Evolutionary conservation across 108 stramenopile species (phyloP).

Genomic region (Pseudonitzschia multiseries): DNA sequence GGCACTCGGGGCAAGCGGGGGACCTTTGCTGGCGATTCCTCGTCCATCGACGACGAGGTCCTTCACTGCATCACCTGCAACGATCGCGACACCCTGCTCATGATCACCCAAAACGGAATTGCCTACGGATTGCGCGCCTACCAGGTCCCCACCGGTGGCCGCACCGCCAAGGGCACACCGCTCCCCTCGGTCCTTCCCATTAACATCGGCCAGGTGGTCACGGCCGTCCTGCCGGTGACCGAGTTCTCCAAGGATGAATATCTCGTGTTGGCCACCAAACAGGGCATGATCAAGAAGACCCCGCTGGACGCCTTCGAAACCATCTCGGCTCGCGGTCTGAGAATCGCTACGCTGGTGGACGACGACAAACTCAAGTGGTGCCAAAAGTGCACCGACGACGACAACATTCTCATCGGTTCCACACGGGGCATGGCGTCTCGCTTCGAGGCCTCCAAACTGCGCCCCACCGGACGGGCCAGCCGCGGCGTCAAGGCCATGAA

Average conservation of each 20-base stretch:
- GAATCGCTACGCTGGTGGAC: conserved; percentile 78
- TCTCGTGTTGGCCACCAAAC: conserved; percentile 90
- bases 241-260: conserved; percentile 74
- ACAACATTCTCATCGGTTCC: conserved; percentile 86
- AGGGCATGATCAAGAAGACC: conserved; percentile 93
- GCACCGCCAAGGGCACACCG: conserved; percentile 81
- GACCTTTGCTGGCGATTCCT: conserved; percentile 48
- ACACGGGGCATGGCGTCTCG: conserved; percentile 76
- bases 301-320: conserved; percentile 90
- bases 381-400: conserved; percentile 71
- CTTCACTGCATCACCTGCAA: conserved; percentile 94
- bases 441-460: conserved; percentile 66
- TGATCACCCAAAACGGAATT: conserved; percentile 88
- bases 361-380: conserved; percentile 92
- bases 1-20: conserved; percentile 85
- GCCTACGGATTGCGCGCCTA: conserved; percentile 92
- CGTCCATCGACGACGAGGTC: conserved; percentile 73
- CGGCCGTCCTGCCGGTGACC: conserved; percentile 76
- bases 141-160: conserved; percentile 76
- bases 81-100: conserved; percentile 93
- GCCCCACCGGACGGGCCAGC: conserved; percentile 80
- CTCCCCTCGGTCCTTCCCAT: conserved; percentile 85
- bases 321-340: conserved; percentile 81
- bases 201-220: conserved; percentile 58
- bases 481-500: conserved; percentile 89